These are phyloP conservation scores for Scedosporium aurantiacum DNA, from an alignment of 2,329 filamentous ascomycete species.

Conservation along the genomic window DNA sequence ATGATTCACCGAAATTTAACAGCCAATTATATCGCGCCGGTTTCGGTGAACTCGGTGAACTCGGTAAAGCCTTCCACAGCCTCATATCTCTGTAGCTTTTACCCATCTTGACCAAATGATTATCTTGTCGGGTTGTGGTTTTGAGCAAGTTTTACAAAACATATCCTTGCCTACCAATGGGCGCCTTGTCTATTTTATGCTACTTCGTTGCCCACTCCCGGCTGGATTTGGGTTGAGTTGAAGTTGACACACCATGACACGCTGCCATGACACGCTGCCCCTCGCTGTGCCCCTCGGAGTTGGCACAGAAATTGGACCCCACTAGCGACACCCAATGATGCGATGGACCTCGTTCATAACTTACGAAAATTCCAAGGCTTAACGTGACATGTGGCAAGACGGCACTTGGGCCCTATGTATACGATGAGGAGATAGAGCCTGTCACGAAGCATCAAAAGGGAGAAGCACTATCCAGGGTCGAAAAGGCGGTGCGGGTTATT, in stretches of 20 bases:
- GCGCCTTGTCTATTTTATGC: not conserved
- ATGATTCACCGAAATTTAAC: not conserved
- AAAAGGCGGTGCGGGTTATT: no score
- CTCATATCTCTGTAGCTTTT: not conserved
- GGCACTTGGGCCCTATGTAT: not conserved
- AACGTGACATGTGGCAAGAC: not conserved
- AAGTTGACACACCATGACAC: slow-evolving; percentile 5
- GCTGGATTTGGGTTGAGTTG: not conserved
- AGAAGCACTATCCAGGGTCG: no score
- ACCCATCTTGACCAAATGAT: not conserved
- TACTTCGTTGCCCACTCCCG: not conserved
- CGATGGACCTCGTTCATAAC: not conserved
- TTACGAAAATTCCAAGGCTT: not conserved
- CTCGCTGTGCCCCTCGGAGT: slow-evolving; percentile 4
- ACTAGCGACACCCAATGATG: not conserved
- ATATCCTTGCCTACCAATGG: not conserved
- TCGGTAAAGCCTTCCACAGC: not conserved
- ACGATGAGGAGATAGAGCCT: no score
- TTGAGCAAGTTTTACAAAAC: not conserved
- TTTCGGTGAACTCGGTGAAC: not conserved
- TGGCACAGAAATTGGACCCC: slow-evolving; percentile 1
- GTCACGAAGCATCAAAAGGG: no score
- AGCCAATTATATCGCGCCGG: not conserved
- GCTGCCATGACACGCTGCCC: no score
- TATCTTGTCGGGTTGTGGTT: not conserved